These are phyloP conservation scores for Monosporascus sp. DNA, from an alignment of 2,329 filamentous ascomycete species.

Conservation along the genomic window DNA sequence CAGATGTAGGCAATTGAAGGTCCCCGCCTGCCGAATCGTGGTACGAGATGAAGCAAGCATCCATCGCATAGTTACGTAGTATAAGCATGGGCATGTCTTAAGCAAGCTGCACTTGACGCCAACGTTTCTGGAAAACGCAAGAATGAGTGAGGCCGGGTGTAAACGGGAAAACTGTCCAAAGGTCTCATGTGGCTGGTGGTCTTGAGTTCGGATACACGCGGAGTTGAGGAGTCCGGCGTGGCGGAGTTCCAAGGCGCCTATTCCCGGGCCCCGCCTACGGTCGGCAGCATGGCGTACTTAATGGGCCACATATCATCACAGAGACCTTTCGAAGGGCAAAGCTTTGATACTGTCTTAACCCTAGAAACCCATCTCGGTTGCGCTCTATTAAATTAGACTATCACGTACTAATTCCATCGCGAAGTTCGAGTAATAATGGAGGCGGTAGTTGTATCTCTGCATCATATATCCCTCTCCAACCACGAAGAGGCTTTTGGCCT, in stretches of 20 bases:
- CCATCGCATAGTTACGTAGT: neutral
- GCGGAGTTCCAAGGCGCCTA: slow-evolving; percentile 1
- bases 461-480: neutral
- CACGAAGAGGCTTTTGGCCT: neutral
- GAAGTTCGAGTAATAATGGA: too few relatives aligned
- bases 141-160: neutral
- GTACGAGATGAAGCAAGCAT: neutral
- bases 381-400: neutral
- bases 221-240: neutral
- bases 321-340: neutral
- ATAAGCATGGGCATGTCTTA: neutral
- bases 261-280: slow-evolving; percentile 19
- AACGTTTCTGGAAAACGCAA: neutral
- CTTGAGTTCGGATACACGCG: neutral
- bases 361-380: too few relatives aligned
- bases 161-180: neutral
- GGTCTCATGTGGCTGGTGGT: neutral
- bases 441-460: too few relatives aligned
- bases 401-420: neutral
- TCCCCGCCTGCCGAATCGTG: neutral
- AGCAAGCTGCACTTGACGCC: neutral
- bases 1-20: neutral
- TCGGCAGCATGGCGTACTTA: slow-evolving; percentile 32
- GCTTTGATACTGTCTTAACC: too few relatives aligned
- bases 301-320: neutral